A percentile compares a stretch with the other conserved stretches of the same genome.
phyloP scores from a whole-genome alignment of 768 basidiomycete species.

The Leucocoprinus birnbaumii region DNA sequence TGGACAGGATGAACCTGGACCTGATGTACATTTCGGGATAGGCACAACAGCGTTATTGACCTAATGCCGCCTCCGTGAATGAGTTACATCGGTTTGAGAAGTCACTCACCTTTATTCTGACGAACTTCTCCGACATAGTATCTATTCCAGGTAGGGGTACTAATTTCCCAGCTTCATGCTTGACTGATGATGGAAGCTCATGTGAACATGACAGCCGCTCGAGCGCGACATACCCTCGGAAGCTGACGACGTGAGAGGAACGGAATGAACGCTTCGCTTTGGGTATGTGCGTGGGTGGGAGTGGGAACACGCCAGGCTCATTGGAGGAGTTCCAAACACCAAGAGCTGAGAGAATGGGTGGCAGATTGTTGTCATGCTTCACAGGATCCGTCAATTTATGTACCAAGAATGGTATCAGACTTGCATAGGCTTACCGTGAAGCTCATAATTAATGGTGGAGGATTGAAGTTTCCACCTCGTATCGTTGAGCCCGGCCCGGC shows the following conservation, averaged over 20 bases:
- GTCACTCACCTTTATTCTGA: not conserved
- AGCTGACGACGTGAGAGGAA: not conserved
- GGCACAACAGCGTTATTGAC: not conserved
- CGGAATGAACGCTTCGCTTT: not conserved
- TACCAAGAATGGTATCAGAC: too few relatives aligned
- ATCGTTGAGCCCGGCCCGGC: not conserved
- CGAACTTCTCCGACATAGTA: not conserved
- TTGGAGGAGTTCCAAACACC: not conserved
- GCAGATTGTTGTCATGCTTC: slow-evolving; percentile 1
- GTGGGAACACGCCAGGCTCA: not conserved
- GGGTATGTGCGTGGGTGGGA: not conserved
- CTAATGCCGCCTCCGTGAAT: not conserved
- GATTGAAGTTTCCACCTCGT: not conserved
- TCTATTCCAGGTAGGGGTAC: not conserved
- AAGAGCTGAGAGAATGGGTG: not conserved
- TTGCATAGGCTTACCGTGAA: not conserved
- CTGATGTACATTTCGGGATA: not conserved
- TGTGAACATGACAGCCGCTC: not conserved
- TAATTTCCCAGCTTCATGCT: not conserved
- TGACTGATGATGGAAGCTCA: not conserved
- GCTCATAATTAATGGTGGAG: not conserved
- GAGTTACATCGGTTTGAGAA: not conserved
- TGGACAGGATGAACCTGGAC: not conserved
- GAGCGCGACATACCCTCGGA: not conserved
- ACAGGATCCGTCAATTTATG: too few relatives aligned